phyloP scores from a whole-genome alignment of 1,284 basidiomycete genomes.

The Meira miltonrushii region DNA sequence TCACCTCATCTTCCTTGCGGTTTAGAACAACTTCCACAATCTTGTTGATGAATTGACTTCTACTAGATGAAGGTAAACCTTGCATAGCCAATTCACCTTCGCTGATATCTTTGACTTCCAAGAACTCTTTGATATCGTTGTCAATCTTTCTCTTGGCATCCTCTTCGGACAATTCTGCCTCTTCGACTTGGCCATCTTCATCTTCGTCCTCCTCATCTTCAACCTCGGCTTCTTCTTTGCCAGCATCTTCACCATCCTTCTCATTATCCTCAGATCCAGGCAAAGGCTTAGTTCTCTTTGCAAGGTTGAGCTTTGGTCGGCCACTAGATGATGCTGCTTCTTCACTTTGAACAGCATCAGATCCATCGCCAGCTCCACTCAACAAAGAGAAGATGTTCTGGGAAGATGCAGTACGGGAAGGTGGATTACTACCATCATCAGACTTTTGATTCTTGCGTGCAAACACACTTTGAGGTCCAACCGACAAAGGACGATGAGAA shows the following conservation, averaged over 20 bases:
- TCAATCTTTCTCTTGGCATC: constrained; percentile 72
- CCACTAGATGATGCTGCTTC: constrained; percentile 35
- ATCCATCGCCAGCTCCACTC: constrained; percentile 23
- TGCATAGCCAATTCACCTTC: constrained; percentile 69
- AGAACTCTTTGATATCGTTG: constrained; percentile 56
- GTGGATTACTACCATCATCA: constrained; percentile 60
- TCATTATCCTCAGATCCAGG: constrained; percentile 33
- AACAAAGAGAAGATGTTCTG: constrained; percentile 72
- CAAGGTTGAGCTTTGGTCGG: constrained; percentile 69
- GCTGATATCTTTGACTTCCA: constrained; percentile 63
- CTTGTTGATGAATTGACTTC: constrained; percentile 66
- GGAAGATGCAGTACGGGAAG: constrained; percentile 71
- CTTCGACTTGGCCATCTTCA: constrained; percentile 49
- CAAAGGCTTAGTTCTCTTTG: constrained; percentile 61
- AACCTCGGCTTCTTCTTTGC: constrained; percentile 51
- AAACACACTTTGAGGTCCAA: constrained; percentile 66
- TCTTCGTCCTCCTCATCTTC: constrained; percentile 52
- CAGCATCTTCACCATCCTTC: constrained; percentile 42
- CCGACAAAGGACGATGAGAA: constrained; percentile 57
- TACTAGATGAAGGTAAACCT: constrained; percentile 63
- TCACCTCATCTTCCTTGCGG: constrained; percentile 76
- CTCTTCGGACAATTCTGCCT: constrained; percentile 58
- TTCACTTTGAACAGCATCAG: constrained; percentile 20
- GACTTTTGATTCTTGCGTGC: constrained; percentile 59
- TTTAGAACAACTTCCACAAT: constrained; percentile 69